These are phyloP conservation scores for Vicia faba DNA, from an alignment of 306 rosid species.

Conservation along the genomic window DNA sequence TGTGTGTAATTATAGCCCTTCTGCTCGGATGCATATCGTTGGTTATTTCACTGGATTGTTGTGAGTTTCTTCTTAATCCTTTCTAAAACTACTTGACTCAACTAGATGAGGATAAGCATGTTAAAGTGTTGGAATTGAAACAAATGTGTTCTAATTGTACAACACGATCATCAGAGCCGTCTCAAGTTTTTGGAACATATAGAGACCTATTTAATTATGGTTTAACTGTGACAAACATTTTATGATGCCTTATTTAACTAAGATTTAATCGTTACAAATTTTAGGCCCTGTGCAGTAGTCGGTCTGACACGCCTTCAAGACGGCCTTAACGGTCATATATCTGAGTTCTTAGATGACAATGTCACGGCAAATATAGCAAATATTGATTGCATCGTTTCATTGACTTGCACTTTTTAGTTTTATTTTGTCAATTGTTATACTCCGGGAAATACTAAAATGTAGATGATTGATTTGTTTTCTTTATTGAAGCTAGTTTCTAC, in stretches of 20 bases:
- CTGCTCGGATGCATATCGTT: slow-evolving; percentile 80
- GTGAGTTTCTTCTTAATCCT: slow-evolving; percentile 54
- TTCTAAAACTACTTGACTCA: slow-evolving; percentile 16
- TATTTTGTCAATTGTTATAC: slow-evolving; percentile 16
- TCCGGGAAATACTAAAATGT: slow-evolving; percentile 26
- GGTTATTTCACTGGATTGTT: slow-evolving; percentile 83
- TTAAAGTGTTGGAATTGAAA: slow-evolving; percentile 18
- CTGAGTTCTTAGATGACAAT: slow-evolving; percentile 5
- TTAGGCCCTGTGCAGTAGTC: too few relatives aligned
- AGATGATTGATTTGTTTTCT: slow-evolving; percentile 45
- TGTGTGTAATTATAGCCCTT: slow-evolving; percentile 73
- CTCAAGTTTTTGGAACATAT: too few relatives aligned
- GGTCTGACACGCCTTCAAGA: too few relatives aligned
- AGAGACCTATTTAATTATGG: too few relatives aligned
- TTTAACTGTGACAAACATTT: too few relatives aligned
- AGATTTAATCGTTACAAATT: too few relatives aligned
- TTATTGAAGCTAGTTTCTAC: slow-evolving; percentile 73
- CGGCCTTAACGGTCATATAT: too few relatives aligned
- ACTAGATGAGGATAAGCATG: slow-evolving; percentile 18
- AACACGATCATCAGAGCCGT: too few relatives aligned
- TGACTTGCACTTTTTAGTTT: slow-evolving; percentile 9
- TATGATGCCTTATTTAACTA: too few relatives aligned
- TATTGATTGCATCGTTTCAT: slow-evolving; percentile 12
- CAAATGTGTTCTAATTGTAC: neutral
- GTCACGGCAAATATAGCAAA: neutral